Evolutionary conservation across 2,329 filamentous ascomycete genomes (phyloP), one percentile per base, ranked within the genome.

Genomic region (Ophidiomyces ophidiicola): DNA sequence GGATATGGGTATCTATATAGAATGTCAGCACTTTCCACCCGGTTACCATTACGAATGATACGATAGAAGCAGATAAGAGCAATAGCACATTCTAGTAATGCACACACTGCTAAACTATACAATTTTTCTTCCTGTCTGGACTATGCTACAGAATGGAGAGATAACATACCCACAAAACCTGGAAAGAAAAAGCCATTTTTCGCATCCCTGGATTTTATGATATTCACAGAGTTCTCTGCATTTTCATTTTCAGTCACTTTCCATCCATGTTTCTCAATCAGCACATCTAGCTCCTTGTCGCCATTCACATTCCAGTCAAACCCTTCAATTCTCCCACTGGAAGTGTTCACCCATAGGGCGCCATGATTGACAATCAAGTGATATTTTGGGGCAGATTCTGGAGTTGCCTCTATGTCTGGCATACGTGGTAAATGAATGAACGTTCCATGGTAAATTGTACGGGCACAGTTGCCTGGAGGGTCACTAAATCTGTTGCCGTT

Each of bases 1-100:
- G 90, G 42, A 94, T 82, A 58, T 98, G 90, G 1, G 90, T 94
- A 60, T 98, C 88, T 88, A 46, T 20, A 11, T 23, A 3, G 12
- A 14, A 28, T n/a, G 24, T 36, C 14, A 31, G 38, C 32, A 19
- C 7, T 6, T 8, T 34, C 30, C 17, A 35, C 6, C 23, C 28
- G 3, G 19, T 11, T 24, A 5, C 4, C 20, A 35, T 17, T 5
- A 10, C 20, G 19, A 28, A 57, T 48, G 5, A 4, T 35, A 12
- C 11, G 11, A 32, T 17, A 32, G 12, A 8, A 5, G 4, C 8
- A 11, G 7, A 33, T 12, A 7, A 42, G n/a, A 10, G 12, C 25
- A 32, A 30, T 10, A 20, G 26, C 21, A 21, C 14, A 40, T 38
- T 23, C 14, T 28, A 14, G 25, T 14, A 28, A 14, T 14, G 11